Percentiles rank a stretch among this genome's conserved stretches.
Evolutionary conservation across 2,329 filamentous ascomycete species (phyloP).

Genomic region (Colletotrichum orbiculare): DNA sequence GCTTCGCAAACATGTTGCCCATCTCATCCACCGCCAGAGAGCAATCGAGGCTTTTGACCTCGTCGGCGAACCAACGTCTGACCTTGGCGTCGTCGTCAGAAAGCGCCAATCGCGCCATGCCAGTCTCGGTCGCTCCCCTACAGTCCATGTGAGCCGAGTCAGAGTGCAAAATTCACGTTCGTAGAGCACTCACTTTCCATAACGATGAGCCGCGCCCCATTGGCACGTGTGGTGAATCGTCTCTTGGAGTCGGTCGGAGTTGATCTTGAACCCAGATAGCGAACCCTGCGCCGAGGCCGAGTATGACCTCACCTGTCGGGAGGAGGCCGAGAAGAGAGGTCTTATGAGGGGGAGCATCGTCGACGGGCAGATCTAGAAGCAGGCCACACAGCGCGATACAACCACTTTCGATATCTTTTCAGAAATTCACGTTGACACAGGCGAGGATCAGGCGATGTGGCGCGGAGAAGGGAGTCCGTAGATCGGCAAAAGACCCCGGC

Average conservation of each 20-base stretch:
- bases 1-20: conserved; percentile 83
- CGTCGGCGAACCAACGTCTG: conserved; percentile 80
- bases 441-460: not conserved
- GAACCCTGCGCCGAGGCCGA: conserved; percentile 14
- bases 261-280: conserved; percentile 41
- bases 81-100: conserved; percentile 77
- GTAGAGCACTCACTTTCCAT: conserved; percentile 42
- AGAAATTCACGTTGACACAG: too few relatives aligned
- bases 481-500: conserved; percentile 15
- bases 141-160: too few relatives aligned
- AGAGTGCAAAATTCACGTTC: not conserved
- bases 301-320: conserved; percentile 10
- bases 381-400: not conserved
- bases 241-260: conserved; percentile 43
- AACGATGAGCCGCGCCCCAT: conserved; percentile 46
- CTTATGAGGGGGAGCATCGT: conserved; percentile 5
- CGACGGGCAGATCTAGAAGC: not conserved
- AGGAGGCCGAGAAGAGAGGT: not conserved
- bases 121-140: conserved; percentile 63
- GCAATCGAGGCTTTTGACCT: conserved; percentile 72
- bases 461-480: not conserved
- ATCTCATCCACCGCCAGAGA: conserved; percentile 76
- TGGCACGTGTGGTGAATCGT: conserved; percentile 47
- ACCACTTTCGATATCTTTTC: too few relatives aligned
- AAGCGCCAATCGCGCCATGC: conserved; percentile 80